Base-by-base conservation (phyloP, 352 stramenopile species). In the Phytopythium kandeliae region DNA sequence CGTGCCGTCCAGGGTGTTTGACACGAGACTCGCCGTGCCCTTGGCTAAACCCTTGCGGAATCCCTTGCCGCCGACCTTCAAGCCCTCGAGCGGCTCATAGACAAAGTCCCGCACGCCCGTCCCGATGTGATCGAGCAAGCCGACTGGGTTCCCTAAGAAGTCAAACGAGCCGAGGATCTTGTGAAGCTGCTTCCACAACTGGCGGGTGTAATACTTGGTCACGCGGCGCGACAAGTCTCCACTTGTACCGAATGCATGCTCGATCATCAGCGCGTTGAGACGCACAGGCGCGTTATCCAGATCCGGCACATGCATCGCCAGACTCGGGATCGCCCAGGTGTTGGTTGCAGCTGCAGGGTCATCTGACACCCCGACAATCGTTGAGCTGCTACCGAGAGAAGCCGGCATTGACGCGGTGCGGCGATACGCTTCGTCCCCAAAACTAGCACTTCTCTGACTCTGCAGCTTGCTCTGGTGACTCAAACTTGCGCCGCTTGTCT, bases 91-190 rank as follows among this genome's bases (percentile, higher is more conserved):
- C 17, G 95, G 94, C 60, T 98, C 95, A 60, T 98, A 98, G 43
- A 98, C 97, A 56, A 98, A 98, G 56, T 98, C 91, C 41, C 90
- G 78, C 35, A 98, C 92, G 42, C 94, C 95, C 24, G 88, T 97
- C 37, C 95, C 95, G 59, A 98, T 89, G 57, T 98, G 97, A 25
- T 96, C 88, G 45, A 98, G 63, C 47, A 96, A 89, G 0, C 85
- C 85, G 15, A 95, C 85, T 15, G 84, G 83, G 38, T 94, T 95
- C 37, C 86, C 87, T 16, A 96, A 57, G 28, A 96, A 92, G 61
- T 96, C 87, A 43, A 95, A 92, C 15, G 82, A 92, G 1, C 87
- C 84, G 13, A 96, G 55, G 50, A 96, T 83, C 37, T 92, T 93
- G 64, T 94, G 84, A 4, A 96, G 65, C 48, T 96, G 87, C 43